phyloP scores from a whole-genome alignment of 495 filamentous ascomycete species.

The Neurospora sp. region DNA sequence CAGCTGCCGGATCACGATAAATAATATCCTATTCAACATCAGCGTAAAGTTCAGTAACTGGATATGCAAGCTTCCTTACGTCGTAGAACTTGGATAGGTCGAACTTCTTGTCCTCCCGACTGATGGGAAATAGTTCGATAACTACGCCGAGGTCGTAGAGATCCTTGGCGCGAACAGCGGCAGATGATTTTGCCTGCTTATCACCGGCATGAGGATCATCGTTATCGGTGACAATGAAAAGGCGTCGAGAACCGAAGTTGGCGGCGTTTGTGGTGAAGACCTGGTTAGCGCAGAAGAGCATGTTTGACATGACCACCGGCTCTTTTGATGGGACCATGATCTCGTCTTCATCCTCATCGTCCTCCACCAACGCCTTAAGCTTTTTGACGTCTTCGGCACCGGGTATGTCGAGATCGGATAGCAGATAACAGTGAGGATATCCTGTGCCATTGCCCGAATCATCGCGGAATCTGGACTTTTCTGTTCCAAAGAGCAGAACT shows the following conservation, averaged over 20 bases:
- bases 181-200: constrained; percentile 59
- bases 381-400: constrained; percentile 76
- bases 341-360: constrained; percentile 56
- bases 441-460: constrained; percentile 52
- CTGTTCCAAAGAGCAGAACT: constrained; percentile 84
- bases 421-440: constrained; percentile 88
- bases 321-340: constrained; percentile 61
- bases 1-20: constrained; percentile 54
- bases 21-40: constrained; percentile 58
- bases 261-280: constrained; percentile 92
- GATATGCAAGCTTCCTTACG: constrained; percentile 34
- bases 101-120: constrained; percentile 61
- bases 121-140: constrained; percentile 92
- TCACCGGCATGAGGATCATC: constrained; percentile 73
- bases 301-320: constrained; percentile 71
- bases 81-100: constrained; percentile 87
- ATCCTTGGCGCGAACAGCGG: constrained; percentile 84
- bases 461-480: constrained; percentile 73
- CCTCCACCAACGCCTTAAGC: constrained; percentile 62
- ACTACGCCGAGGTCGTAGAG: constrained; percentile 87
- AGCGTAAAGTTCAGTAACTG: constrained; percentile 1
- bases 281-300: constrained; percentile 91
- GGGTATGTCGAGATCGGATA: constrained; percentile 81
- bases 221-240: constrained; percentile 94
- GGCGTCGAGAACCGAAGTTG: constrained; percentile 81